phyloP scores from a whole-genome alignment of 768 basidiomycete genomes.

The Leccinellum albellum region DNA sequence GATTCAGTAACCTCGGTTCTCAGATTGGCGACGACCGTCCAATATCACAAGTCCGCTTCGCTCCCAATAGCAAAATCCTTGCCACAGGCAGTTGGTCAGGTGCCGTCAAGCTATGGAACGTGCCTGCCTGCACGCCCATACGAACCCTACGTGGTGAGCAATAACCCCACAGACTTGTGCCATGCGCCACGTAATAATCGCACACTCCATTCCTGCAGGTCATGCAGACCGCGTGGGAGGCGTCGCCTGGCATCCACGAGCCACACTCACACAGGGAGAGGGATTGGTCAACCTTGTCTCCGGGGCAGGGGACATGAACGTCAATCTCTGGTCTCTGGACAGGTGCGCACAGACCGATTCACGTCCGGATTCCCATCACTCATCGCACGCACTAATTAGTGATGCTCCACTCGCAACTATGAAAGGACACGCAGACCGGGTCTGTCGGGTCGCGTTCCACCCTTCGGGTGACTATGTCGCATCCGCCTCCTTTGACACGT shows the following conservation, averaged over 20 bases:
- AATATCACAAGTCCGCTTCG: conserved; percentile 89
- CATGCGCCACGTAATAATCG: conserved; percentile 1
- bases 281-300: conserved; percentile 80
- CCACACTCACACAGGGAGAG: conserved; percentile 67
- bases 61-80: conserved; percentile 83
- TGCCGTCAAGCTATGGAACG: conserved; percentile 90
- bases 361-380: conserved; percentile 2
- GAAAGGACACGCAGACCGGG: conserved; percentile 84
- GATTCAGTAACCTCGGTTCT: conserved; percentile 89
- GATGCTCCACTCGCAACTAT: conserved; percentile 83
- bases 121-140: conserved; percentile 83
- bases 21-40: conserved; percentile 98
- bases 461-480: conserved; percentile 92
- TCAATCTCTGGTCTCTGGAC: conserved; percentile 87
- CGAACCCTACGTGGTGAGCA: conserved; percentile 66
- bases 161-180: not conserved
- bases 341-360: conserved; percentile 45
- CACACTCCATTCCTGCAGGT: conserved; percentile 40
- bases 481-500: conserved; percentile 94
- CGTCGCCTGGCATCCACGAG: conserved; percentile 95
- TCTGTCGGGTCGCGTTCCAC: conserved; percentile 94
- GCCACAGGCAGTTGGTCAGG: conserved; percentile 98
- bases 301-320: conserved; percentile 81
- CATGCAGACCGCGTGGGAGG: conserved; percentile 92
- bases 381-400: conserved; percentile 40